These are phyloP conservation scores for Ganoderma sp. DNA, from an alignment of 1,284 basidiomycete species.

Conservation along the genomic window DNA sequence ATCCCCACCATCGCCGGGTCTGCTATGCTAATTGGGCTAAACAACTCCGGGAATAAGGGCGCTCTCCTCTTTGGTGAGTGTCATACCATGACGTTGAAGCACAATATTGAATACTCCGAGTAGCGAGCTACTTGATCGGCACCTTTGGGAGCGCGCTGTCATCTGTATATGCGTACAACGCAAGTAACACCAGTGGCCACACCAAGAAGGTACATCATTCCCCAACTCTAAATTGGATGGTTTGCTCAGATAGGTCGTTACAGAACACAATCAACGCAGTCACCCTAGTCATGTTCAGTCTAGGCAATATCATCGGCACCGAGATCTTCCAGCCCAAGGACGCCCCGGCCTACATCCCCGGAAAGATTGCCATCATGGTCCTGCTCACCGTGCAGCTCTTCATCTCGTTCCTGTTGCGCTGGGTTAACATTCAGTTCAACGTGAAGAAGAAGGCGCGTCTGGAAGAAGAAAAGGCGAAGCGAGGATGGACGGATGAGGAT, in stretches of 20 bases:
- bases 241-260: background rate
- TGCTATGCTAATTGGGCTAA: slow-evolving; percentile 62
- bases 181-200: slow-evolving; percentile 65
- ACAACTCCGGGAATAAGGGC: slow-evolving; percentile 53
- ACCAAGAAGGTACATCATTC: slow-evolving; percentile 56
- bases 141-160: slow-evolving; percentile 64
- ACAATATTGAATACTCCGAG: background rate
- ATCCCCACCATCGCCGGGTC: slow-evolving; percentile 64
- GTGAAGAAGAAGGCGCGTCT: slow-evolving; percentile 50
- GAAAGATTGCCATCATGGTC: slow-evolving; percentile 64
- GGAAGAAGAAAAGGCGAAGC: slow-evolving; percentile 49
- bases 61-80: slow-evolving; percentile 57
- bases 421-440: slow-evolving; percentile 58
- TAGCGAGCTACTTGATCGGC: slow-evolving; percentile 56
- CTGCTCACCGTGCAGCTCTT: slow-evolving; percentile 56
- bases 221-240: background rate
- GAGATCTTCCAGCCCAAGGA: slow-evolving; percentile 65
- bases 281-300: slow-evolving; percentile 57
- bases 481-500: slow-evolving; percentile 60
- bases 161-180: slow-evolving; percentile 66
- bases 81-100: background rate
- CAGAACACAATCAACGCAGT: slow-evolving; percentile 58
- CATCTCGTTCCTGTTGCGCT: slow-evolving; percentile 56
- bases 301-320: slow-evolving; percentile 62
- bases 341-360: slow-evolving; percentile 63